These are phyloP conservation scores for Lonicera japonica DNA, from an alignment of 129 eudicot genomes.

Conservation along the genomic window DNA sequence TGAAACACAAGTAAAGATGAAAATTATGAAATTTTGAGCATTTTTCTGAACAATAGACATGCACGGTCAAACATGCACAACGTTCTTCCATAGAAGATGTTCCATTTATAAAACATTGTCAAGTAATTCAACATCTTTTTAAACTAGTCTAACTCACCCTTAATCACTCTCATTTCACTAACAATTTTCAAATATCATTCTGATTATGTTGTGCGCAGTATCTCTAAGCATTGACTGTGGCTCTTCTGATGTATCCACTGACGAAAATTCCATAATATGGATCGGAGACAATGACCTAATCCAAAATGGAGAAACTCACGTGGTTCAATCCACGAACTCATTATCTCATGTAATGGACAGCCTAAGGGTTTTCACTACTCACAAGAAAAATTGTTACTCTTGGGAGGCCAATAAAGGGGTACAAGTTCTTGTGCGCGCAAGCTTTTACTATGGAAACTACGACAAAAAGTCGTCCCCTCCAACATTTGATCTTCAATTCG, in stretches of 20 bases:
- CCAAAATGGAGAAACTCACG: conserved; percentile 29
- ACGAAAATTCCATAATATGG: conserved; percentile 41
- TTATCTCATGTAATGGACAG: conserved; percentile 37
- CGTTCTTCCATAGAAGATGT: neutral
- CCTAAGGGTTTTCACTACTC: conserved; percentile 46
- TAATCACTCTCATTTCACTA: neutral
- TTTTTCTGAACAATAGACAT: too few relatives aligned
- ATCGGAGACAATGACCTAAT: conserved; percentile 34
- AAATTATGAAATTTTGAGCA: too few relatives aligned
- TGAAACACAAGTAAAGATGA: too few relatives aligned
- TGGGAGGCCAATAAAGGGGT: conserved; percentile 19
- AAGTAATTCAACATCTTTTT: neutral
- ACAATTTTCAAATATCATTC: neutral
- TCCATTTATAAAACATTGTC: neutral
- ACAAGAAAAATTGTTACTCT: conserved; percentile 44
- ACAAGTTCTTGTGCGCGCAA: conserved; percentile 45
- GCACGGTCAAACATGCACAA: too few relatives aligned
- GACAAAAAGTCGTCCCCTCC: conserved; percentile 58
- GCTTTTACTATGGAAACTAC: conserved; percentile 69
- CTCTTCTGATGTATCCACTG: conserved; percentile 27
- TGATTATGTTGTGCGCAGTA: conserved; percentile 22
- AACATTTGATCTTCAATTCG: conserved; percentile 47
- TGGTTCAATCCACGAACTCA: conserved; percentile 31
- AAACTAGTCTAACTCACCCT: neutral
- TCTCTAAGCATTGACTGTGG: conserved; percentile 54